A percentile compares a stretch with the other conserved stretches of the same genome.
Conservation (phyloP, 371 early-diverging fungal species). For the Syncephalastrum contaminatum region DNA sequence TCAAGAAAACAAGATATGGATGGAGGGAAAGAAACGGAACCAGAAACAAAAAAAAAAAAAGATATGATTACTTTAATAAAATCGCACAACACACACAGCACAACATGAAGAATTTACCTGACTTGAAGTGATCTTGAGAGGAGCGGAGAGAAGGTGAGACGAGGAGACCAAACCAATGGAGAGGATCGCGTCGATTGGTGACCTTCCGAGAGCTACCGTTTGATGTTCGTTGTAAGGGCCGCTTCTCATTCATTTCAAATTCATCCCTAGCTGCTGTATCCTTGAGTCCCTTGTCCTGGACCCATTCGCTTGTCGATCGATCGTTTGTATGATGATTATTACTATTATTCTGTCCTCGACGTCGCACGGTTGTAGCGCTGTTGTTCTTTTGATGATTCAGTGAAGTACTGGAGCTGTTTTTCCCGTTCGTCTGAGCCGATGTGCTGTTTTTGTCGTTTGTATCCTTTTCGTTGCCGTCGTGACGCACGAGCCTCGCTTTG, state of each 20-base stretch:
- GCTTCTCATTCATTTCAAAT: conserved; percentile 20
- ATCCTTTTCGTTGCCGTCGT: conserved; percentile 7
- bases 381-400: too few species aligned
- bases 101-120: conserved; percentile 20
- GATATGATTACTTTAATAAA: conserved; percentile 1
- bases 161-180: conserved; percentile 68
- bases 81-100: not conserved
- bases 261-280: conserved; percentile 13
- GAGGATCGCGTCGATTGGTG: conserved; percentile 42
- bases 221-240: not conserved
- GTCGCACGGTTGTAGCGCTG: too few species aligned
- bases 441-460: not conserved
- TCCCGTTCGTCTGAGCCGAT: too few species aligned
- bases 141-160: conserved; percentile 57
- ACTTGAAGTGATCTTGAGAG: conserved; percentile 51
- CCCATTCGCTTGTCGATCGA: conserved; percentile 12
- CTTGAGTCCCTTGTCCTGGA: conserved; percentile 18
- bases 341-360: too few species aligned
- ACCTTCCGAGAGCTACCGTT: conserved; percentile 12
- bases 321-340: too few species aligned
- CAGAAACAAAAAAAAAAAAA: not conserved
- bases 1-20: not conserved
- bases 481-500: not conserved
- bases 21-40: not conserved
- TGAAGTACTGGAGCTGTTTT: too few species aligned